These are phyloP conservation scores for Yueomyces sp. DNA, from an alignment of 1,139 yeast genomes.

Conservation along the genomic window DNA sequence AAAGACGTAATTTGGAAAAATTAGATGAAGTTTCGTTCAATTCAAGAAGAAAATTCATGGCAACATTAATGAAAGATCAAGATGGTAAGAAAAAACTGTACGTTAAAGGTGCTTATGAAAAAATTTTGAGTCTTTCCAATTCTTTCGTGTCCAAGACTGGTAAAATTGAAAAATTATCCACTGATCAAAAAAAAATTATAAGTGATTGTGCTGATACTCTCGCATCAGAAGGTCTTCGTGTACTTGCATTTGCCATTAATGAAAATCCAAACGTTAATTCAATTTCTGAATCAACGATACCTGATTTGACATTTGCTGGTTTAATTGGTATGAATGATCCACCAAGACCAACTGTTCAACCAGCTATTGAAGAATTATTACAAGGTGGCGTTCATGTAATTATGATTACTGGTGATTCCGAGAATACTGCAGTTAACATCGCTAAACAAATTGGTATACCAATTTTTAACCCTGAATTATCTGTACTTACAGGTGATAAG, in stretches of 20 bases:
- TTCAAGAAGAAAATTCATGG: conserved; percentile 81
- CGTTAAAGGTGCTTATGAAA: conserved; percentile 86
- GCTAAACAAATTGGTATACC: conserved; percentile 93
- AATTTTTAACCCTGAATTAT: conserved; percentile 41
- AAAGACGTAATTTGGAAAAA: conserved; percentile 39
- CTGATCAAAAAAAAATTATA: conserved; percentile 34
- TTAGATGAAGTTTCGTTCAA: conserved; percentile 72
- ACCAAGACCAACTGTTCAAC: conserved; percentile 73
- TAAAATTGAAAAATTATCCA: conserved; percentile 37
- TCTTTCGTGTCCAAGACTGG: conserved; percentile 50
- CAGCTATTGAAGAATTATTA: conserved; percentile 59
- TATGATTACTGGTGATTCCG: conserved; percentile 96
- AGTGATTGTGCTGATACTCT: conserved; percentile 44
- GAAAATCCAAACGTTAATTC: conserved; percentile 25
- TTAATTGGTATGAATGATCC: conserved; percentile 94
- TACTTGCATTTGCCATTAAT: conserved; percentile 60
- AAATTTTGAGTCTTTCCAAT: conserved; percentile 49
- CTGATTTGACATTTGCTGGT: conserved; percentile 65
- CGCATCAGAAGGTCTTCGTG: conserved; percentile 80
- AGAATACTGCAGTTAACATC: conserved; percentile 81
- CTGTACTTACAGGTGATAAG: conserved; percentile 75
- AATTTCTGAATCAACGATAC: conserved; percentile 32
- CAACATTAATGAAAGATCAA: conserved; percentile 37
- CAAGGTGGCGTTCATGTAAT: conserved; percentile 91
- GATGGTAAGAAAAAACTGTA: conserved; percentile 42